Conservation (phyloP, 805 yeast species). For the Sugiyamaella lignohabitans region DNA sequence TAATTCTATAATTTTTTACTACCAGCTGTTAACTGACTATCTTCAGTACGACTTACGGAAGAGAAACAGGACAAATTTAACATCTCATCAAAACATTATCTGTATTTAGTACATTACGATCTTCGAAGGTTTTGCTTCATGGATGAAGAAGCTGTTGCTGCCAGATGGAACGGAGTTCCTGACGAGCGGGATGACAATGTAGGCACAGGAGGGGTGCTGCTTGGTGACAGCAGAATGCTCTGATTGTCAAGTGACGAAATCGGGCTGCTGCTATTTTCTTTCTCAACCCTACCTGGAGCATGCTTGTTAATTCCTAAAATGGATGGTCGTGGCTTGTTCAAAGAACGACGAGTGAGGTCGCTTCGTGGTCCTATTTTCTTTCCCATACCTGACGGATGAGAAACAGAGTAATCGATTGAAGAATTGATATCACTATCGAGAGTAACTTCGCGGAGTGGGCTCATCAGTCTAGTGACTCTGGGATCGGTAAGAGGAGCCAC, state of each 20-base stretch:
- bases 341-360: constrained; percentile 12
- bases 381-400: not conserved
- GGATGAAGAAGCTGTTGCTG: constrained; percentile 11
- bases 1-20: no score
- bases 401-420: not conserved
- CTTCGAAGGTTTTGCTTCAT: constrained; percentile 4
- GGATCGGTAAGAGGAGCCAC: no score
- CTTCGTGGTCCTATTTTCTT: constrained; percentile 10
- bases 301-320: constrained; percentile 13
- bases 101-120: not conserved
- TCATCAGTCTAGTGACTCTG: not conserved
- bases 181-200: constrained; percentile 4
- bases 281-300: constrained; percentile 13
- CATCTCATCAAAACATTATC: no score
- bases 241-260: not conserved
- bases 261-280: constrained; percentile 13
- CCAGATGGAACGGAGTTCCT: constrained; percentile 10
- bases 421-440: not conserved
- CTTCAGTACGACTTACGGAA: no score
- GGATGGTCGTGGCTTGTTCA: constrained; percentile 5
- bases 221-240: not conserved
- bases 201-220: not conserved
- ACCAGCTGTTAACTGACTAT: no score
- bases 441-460: not conserved
- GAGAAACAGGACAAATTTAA: no score